phyloP scores from a whole-genome alignment of 2,329 filamentous ascomycete species.

The Fusarium denticulatum region DNA sequence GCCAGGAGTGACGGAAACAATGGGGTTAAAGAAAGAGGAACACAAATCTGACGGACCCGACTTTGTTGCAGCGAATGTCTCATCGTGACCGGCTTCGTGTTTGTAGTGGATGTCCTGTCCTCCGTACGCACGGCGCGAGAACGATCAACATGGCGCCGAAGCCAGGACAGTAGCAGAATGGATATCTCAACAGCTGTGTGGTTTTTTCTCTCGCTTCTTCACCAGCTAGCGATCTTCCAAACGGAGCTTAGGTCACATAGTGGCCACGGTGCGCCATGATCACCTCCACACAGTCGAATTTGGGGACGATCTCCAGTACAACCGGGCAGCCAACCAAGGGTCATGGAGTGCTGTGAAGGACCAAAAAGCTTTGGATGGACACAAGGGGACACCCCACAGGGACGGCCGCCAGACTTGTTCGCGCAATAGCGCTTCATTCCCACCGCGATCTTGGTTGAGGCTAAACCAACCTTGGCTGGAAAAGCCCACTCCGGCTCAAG shows the following conservation, averaged over 20 bases:
- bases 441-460: slow-evolving; percentile 38
- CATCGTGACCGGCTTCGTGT: slow-evolving; percentile 2
- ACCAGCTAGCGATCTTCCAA: slow-evolving; percentile 23
- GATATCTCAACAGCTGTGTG: slow-evolving; percentile 27
- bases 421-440: slow-evolving; percentile 43
- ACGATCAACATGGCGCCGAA: slow-evolving; percentile 34
- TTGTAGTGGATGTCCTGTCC: slow-evolving; percentile 15
- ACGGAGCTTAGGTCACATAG: slow-evolving; percentile 9
- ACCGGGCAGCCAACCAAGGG: slow-evolving; percentile 36
- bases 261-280: slow-evolving; percentile 39
- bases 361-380: slow-evolving; percentile 24
- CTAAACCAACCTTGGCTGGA: slow-evolving; percentile 39
- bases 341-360: slow-evolving; percentile 24
- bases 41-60: neutral
- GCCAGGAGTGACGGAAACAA: slow-evolving; percentile 3
- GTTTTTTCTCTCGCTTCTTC: slow-evolving; percentile 7
- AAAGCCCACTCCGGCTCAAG: slow-evolving; percentile 38
- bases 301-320: slow-evolving; percentile 40
- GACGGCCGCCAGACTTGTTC: slow-evolving; percentile 45
- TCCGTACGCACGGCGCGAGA: slow-evolving; percentile 1
- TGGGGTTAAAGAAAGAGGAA: neutral
- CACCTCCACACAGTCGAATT: slow-evolving; percentile 42
- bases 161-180: slow-evolving; percentile 24
- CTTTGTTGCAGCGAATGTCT: slow-evolving; percentile 1
- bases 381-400: slow-evolving; percentile 35